phyloP scores from a whole-genome alignment of 1,139 yeast genomes.

The Blastobotrys serpentis region DNA sequence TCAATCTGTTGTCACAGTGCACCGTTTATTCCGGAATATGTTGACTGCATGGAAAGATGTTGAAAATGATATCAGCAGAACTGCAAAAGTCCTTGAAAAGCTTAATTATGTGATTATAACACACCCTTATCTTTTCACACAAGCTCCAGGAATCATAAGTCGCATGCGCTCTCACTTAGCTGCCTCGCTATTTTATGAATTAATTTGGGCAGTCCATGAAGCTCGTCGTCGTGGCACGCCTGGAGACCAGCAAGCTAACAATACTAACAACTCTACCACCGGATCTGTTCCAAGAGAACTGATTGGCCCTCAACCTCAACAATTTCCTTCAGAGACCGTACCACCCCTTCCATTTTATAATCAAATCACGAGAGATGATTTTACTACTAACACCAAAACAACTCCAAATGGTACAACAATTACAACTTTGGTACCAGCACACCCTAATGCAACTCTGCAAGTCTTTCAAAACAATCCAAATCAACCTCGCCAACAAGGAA shows the following conservation, averaged over 20 bases:
- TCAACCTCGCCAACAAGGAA: background rate
- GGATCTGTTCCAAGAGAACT: background rate
- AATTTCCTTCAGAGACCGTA: conserved; percentile 31
- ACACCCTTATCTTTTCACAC: conserved; percentile 77
- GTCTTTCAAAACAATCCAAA: conserved; percentile 2
- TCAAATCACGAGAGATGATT: conserved; percentile 89
- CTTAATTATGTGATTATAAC: conserved; percentile 83
- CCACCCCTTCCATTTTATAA: conserved; percentile 89
- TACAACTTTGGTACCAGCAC: conserved; percentile 73
- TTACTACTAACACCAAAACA: conserved; percentile 78
- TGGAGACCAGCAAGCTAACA: conserved; percentile 17
- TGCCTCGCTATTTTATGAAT: conserved; percentile 85
- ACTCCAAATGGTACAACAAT: conserved; percentile 92
- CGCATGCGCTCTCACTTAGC: conserved; percentile 92
- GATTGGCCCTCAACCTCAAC: conserved; percentile 30
- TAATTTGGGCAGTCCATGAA: conserved; percentile 94
- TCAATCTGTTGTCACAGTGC: conserved; percentile 91
- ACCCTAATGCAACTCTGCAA: conserved; percentile 16
- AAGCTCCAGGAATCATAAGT: conserved; percentile 69
- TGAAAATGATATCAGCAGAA: conserved; percentile 85
- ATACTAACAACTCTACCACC: conserved; percentile 16
- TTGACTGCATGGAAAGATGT: conserved; percentile 89
- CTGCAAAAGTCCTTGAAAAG: conserved; percentile 90
- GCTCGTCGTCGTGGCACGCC: conserved; percentile 63
- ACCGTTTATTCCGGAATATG: conserved; percentile 81